Percentiles rank a stretch among this genome's conserved stretches.
Evolutionary conservation across 1,139 yeast species (phyloP).

Genomic region (Suhomyces wounanorum): DNA sequence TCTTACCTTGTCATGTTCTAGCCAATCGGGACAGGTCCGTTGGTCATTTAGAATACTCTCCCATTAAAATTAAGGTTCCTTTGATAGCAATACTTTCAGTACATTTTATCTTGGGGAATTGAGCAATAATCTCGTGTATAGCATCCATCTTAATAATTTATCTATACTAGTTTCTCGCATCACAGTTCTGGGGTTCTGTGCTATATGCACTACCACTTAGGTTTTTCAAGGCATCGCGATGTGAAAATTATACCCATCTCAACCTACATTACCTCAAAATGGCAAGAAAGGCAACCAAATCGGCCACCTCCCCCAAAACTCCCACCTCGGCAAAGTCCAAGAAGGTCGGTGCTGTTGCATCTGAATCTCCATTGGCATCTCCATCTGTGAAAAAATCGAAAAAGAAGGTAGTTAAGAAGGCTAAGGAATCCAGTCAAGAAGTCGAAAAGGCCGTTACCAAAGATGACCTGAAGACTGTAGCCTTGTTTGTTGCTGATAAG

Average conservation of each 20-base stretch:
- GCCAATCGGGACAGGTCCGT: no score
- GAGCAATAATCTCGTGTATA: no score
- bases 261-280: constrained; percentile 12
- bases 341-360: constrained; percentile 16
- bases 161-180: no score
- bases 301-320: constrained; percentile 19
- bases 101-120: no score
- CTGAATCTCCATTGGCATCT: constrained; percentile 21
- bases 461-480: neutral
- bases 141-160: no score
- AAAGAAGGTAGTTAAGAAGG: constrained; percentile 7
- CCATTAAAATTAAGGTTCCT: no score
- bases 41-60: no score
- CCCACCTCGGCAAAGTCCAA: constrained; percentile 18
- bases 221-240: constrained; percentile 11
- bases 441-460: neutral
- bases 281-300: constrained; percentile 22
- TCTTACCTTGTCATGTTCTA: no score
- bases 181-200: neutral
- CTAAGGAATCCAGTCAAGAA: constrained; percentile 5
- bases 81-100: no score
- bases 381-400: constrained; percentile 13
- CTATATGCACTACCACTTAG: neutral
- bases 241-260: constrained; percentile 12
- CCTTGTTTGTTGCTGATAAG: constrained; percentile 12